Percentiles rank a stretch among this genome's conserved stretches.
These are phyloP conservation scores for Aspergillus carbonarius DNA, from an alignment of 2,329 filamentous ascomycete species.

Conservation along the genomic window DNA sequence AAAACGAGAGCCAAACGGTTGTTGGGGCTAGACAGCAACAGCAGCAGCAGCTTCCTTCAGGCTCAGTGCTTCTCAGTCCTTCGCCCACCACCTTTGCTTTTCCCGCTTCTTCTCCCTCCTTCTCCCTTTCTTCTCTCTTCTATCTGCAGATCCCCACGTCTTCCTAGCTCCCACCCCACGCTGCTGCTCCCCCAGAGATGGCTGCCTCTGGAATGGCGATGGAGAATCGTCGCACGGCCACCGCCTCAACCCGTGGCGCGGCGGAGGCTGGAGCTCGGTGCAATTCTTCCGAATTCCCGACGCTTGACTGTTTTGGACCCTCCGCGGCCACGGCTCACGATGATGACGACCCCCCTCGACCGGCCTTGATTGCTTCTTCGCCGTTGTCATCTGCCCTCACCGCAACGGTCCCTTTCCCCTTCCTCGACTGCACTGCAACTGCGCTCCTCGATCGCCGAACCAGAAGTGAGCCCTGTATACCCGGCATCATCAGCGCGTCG, in stretches of 20 bases:
- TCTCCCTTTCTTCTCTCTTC: neutral
- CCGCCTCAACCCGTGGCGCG: conserved; percentile 10
- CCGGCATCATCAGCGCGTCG: conserved; percentile 34
- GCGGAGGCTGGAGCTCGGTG: conserved; percentile 18
- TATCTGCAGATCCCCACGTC: neutral
- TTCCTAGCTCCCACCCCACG: neutral
- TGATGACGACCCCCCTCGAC: neutral
- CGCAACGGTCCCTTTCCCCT: neutral
- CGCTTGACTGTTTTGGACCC: conserved; percentile 23
- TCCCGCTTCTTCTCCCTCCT: neutral
- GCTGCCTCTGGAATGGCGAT: neutral
- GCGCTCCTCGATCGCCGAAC: neutral
- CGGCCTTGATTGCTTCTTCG: neutral
- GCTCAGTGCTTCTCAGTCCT: neutral
- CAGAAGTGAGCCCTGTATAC: conserved; percentile 11
- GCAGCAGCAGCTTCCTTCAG: neutral
- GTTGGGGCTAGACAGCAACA: neutral
- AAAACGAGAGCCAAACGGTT: conserved; percentile 1
- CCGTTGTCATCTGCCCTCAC: neutral
- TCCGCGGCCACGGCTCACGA: neutral
- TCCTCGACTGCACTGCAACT: neutral
- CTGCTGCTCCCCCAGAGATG: neutral
- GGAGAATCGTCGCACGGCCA: conserved; percentile 9
- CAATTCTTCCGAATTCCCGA: conserved; percentile 19
- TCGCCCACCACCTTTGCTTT: neutral